Evolutionary conservation across 2,329 filamentous ascomycete species (phyloP), one percentile per base, ranked within the genome.

Genomic region (Thermomyces lanuginosus): DNA sequence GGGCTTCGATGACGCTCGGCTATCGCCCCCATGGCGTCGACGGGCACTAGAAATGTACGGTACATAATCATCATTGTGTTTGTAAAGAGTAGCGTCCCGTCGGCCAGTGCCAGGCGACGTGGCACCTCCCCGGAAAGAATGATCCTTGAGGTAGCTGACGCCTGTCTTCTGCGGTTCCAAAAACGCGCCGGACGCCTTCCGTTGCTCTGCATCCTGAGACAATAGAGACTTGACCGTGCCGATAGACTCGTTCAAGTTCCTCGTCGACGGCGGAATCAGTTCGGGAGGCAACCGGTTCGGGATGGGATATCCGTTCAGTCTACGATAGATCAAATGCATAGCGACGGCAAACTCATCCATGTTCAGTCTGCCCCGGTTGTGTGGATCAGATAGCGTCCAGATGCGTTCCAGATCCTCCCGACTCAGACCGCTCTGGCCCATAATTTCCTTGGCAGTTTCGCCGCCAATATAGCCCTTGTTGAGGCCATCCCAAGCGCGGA

Each of bases 321-420:
- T 92, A 42, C 89, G 71, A 58, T 98, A 98, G 43, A 98, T 98
- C 55, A 98, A 61, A 65, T 98, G 89, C 89, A 98, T 98, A 6
- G 84, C 83, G 27, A 98, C 86, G 6, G 89, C 84, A 47, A 98
- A 98, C 47, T 98, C 89, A 48, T 98, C 89, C 44, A 95, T 70
- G 43, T 98, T 84, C 16, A 98, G 66, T 30, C 84, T 77, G 10
- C 89, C 89, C 51, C 89, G 89, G 53, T 98, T 93, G 37, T 84
- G 77, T 16, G 84, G 77, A 48, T 98, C 89, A 3, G 86, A 77
- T 32, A 98, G 61, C 6, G 89, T 95, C 89, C 89, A 98, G 26
- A 95, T 75, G 16, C 77, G 69, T 53, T 95, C 89, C 19, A 98
- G 61, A 41, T 95, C 89, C 14, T 76, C 63, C 53, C 91, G 91